Evolutionary conservation across 164 flowering plant genomes (phyloP), one percentile per base, ranked within the genome.

Genomic region (Euptelea pleiosperma): DNA sequence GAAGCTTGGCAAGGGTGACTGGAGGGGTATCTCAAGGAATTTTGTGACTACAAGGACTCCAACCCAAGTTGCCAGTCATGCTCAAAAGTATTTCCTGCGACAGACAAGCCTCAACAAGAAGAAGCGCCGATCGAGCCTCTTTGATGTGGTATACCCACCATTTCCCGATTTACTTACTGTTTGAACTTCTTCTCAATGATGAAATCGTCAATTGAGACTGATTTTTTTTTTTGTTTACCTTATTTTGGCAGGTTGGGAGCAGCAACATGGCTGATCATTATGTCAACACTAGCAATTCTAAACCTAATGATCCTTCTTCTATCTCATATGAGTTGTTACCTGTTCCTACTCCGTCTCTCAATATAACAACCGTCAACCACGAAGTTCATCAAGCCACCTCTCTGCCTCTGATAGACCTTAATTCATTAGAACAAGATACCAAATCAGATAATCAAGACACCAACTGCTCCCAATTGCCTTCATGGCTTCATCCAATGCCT

Each of bases 51-150:
- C 90, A 36, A 83, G 88, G 45, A 83, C 97, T 52, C 94, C 94
- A 22, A 85, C 91, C 41, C 97, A 89, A 77, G 94, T 89, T 19
- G 97, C 97, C 4, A 89, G 97, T 47, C 97, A 89, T 81, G 97
- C 94, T 41, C 97, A 90, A 41, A 90, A 90, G 53, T 81, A 87
- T 54, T 90, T 90, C 52, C 88, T 90, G 33, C 67, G 92, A n/a
- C 87, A 66, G 40, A 65, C 68, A 1, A 66, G 61, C 39, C 79
- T 77, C 52, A 62, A 70, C 68, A 85, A 85, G 74, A 83, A 84
- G 73, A 85, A 81, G 57, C 75, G 90, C 2, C 85, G 95, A 28
- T 72, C 90, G 0, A 90, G 97, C 81, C 90, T 90, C 64, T 86
- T 91, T 28, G 91, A 89, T 72, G 58, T 83, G 86, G 96, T 86